Conservation (phyloP, 768 basidiomycete species). For the Polyporus arcularius region DNA sequence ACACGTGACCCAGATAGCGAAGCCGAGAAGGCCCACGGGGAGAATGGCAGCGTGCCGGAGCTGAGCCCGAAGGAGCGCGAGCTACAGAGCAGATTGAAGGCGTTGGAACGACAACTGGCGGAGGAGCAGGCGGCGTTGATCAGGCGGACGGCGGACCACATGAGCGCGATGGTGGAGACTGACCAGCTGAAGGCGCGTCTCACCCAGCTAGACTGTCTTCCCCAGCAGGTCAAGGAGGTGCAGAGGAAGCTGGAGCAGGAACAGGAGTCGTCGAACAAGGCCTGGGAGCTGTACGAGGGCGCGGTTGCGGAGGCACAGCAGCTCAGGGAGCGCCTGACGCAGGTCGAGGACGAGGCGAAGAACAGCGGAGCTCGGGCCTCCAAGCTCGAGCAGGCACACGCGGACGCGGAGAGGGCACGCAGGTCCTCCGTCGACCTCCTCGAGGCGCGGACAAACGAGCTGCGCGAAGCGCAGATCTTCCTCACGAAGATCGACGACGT, state of each 20-base stretch:
- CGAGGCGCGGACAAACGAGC: conserved; percentile 43
- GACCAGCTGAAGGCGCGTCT: not conserved
- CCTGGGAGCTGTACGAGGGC: not conserved
- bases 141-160: not conserved
- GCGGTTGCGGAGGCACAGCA: not conserved
- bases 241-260: not conserved
- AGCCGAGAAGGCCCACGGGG: not conserved
- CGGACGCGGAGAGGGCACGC: not conserved
- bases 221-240: not conserved
- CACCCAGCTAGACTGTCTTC: not conserved
- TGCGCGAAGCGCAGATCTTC: conserved; percentile 49
- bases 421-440: conserved; percentile 20
- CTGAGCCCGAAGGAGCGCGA: not conserved
- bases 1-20: not conserved
- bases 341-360: not conserved
- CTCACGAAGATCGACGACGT: conserved; percentile 44
- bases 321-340: not conserved
- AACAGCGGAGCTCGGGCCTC: not conserved
- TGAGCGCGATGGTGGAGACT: not conserved
- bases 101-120: not conserved
- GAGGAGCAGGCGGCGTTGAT: not conserved
- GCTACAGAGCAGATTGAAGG: not conserved
- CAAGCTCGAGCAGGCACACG: not conserved
- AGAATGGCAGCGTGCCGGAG: not conserved
- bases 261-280: not conserved